A percentile compares a stretch with the other conserved stretches of the same genome.
These are phyloP conservation scores for Suhomyces ambrosiae DNA, from an alignment of 1,139 yeast genomes.

Conservation along the genomic window DNA sequence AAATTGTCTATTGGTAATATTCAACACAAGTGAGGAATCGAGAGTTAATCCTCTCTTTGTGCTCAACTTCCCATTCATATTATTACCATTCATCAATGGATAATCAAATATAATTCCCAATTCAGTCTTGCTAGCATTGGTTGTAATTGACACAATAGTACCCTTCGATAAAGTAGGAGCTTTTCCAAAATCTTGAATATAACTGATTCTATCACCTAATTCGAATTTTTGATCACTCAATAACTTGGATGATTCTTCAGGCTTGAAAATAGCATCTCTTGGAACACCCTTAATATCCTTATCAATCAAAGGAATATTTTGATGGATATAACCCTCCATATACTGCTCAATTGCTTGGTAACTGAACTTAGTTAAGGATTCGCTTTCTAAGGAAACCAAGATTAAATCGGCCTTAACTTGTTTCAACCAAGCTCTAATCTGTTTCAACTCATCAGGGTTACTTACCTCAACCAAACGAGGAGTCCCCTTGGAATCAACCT, in stretches of 20 bases:
- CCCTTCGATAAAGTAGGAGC: conserved; percentile 89
- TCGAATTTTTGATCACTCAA: conserved; percentile 75
- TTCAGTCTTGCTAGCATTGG: conserved; percentile 58
- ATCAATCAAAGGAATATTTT: conserved; percentile 44
- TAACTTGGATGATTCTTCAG: conserved; percentile 70
- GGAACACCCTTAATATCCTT: conserved; percentile 83
- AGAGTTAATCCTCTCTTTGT: conserved; percentile 83
- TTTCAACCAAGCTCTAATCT: conserved; percentile 60
- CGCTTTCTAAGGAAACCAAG: conserved; percentile 75
- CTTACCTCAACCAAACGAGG: conserved; percentile 31
- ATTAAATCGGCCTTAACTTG: conserved; percentile 56
- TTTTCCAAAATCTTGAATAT: conserved; percentile 85
- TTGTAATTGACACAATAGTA: conserved; percentile 80
- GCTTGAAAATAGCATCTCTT: conserved; percentile 77
- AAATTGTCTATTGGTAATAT: conserved; percentile 72
- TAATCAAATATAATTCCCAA: conserved; percentile 82
- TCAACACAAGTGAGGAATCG: conserved; percentile 80
- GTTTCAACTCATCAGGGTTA: conserved; percentile 37
- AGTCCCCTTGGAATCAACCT: conserved; percentile 25
- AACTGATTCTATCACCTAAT: conserved; percentile 88
- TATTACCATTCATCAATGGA: conserved; percentile 81
- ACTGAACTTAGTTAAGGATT: conserved; percentile 69
- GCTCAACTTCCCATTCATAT: conserved; percentile 72
- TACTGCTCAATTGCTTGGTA: conserved; percentile 68
- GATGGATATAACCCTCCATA: conserved; percentile 50